Evolutionary conservation across 176 grass and related monocot genomes (phyloP), one percentile per base, ranked within the genome.

Genomic region (Carex pumila): DNA sequence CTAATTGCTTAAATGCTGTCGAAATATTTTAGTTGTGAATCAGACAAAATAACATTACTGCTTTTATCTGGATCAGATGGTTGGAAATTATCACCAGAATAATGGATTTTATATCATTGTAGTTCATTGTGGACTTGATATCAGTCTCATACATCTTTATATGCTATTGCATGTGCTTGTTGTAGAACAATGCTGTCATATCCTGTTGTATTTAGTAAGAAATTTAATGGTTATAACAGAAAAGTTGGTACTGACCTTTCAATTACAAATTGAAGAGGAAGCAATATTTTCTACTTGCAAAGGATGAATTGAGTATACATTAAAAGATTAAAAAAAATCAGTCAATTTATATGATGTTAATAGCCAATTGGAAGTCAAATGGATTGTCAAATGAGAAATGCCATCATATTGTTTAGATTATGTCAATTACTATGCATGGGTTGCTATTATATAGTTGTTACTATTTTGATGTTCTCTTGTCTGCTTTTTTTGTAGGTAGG

Each of bases 401-500:
- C 25, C 25, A 9, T 74, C 36, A 52, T 57, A 17, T 77, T 17
- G 12, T 56, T 31, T 31, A 77, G 49, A 30, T 34, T 34, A 34
- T 0, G 9, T 12, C 17, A 7, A 0, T 34, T 77, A 3, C 21
- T 32, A 77, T 17, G 13, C 0, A 31, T 57, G 1, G 15, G 1
- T 32, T 34, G 6, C 12, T n/a, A 37, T 68, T 68, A 36, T 17
- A 25, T 62, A 59, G 32, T 76, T 60, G 36, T 25, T 25, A 25
- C 41, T 64, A 21, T 11, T 5, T 47, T 61, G 34, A 52, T 15
- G 29, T 52, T 25, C 5, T 85, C 7, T 60, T 60, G 75, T 43
- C 0, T 85, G n/a, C 13, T 14, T 52, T 79, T 79, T 12, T 70
- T 84, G 84, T 75, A 93, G 91, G 86, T 93, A 6, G 86, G 78